Conservation (phyloP, 1,284 basidiomycete species). For the Leccinum ponderosum region DNA sequence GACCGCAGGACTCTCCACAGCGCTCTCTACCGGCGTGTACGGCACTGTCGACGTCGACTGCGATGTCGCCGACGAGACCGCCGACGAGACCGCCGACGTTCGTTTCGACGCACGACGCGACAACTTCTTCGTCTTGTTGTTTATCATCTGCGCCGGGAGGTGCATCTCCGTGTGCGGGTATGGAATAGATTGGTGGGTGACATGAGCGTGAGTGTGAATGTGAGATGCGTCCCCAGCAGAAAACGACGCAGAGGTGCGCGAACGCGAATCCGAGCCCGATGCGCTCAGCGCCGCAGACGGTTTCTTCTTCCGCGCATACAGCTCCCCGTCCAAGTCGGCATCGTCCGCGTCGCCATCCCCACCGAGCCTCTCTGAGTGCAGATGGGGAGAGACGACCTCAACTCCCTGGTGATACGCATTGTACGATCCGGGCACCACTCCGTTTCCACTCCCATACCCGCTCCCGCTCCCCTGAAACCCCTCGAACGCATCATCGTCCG, state of each 20-base stretch:
- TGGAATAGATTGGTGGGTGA: constrained; percentile 15
- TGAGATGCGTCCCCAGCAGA: constrained; percentile 35
- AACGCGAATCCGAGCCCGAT: constrained; percentile 56
- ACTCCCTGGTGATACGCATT: background rate
- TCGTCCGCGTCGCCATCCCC: constrained; percentile 41
- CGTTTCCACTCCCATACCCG: constrained; percentile 19
- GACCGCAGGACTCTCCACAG: constrained; percentile 26
- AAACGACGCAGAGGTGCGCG: constrained; percentile 53
- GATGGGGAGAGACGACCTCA: background rate
- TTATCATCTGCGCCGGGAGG: constrained; percentile 21
- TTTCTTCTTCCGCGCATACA: constrained; percentile 46
- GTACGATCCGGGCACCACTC: background rate
- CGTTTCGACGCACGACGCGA: constrained; percentile 28
- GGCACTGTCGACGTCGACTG: constrained; percentile 36
- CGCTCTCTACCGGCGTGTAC: constrained; percentile 24
- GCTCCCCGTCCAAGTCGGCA: constrained; percentile 60
- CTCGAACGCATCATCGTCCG: constrained; percentile 46
- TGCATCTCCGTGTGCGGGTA: constrained; percentile 33
- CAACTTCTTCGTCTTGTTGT: constrained; percentile 9
- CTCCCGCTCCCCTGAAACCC: constrained; percentile 54
- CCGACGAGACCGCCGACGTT: constrained; percentile 30
- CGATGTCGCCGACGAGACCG: constrained; percentile 34
- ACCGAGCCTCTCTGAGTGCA: background rate
- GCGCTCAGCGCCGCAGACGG: constrained; percentile 34
- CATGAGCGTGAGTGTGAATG: constrained; percentile 19